Conservation (phyloP, 768 basidiomycete species). For the Mycena epipterygia region DNA sequence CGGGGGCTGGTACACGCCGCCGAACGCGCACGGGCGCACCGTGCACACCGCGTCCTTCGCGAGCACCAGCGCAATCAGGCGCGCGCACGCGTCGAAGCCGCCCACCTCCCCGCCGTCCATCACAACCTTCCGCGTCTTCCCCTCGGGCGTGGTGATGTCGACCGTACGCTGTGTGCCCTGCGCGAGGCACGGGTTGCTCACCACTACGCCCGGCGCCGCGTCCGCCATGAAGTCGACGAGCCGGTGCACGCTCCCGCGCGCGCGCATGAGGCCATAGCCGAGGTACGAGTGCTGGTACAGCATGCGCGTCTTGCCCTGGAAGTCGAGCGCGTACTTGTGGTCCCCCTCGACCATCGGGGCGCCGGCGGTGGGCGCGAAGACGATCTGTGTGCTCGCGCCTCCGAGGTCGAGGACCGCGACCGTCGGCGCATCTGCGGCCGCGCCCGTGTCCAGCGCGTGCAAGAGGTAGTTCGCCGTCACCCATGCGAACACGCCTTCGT, state of each 20-base stretch:
- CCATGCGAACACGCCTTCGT: conserved; percentile 99
- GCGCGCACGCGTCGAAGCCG: conserved; percentile 87
- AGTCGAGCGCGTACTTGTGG: conserved; percentile 89
- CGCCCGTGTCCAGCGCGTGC: conserved; percentile 73
- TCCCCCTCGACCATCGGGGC: conserved; percentile 78
- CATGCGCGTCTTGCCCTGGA: conserved; percentile 77
- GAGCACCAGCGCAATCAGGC: conserved; percentile 89
- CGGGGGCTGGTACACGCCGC: conserved; percentile 97
- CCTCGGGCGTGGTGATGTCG: conserved; percentile 67
- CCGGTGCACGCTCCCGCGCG: conserved; percentile 86
- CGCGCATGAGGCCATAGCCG: conserved; percentile 95
- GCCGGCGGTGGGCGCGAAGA: conserved; percentile 87
- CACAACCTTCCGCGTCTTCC: conserved; percentile 70
- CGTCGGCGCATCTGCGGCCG: conserved; percentile 61
- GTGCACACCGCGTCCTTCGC: conserved; percentile 97
- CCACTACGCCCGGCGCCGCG: background rate
- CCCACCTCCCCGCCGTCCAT: conserved; percentile 91
- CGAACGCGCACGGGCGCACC: conserved; percentile 95
- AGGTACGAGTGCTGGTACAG: conserved; percentile 98
- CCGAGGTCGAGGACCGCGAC: conserved; percentile 97
- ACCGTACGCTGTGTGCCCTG: conserved; percentile 73
- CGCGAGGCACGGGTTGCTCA: conserved; percentile 89
- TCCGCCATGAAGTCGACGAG: conserved; percentile 87
- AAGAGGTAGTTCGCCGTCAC: conserved; percentile 97
- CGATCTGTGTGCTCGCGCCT: conserved; percentile 97